Conservation (phyloP, 129 eudicot species). For the Lonicera japonica region DNA sequence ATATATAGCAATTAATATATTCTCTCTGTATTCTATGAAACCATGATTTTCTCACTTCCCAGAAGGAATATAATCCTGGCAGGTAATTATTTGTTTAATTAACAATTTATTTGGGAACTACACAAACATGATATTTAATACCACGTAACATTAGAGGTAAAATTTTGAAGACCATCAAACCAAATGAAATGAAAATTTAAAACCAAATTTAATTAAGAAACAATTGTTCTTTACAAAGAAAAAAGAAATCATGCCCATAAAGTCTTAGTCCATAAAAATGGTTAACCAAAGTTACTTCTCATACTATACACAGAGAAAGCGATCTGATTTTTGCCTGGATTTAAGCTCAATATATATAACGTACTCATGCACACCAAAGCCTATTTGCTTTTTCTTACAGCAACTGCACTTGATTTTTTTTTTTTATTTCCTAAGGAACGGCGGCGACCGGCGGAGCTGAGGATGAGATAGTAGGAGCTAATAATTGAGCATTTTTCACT, state of each 20-base stretch:
- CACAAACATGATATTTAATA: too few relatives aligned
- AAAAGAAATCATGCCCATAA: neutral
- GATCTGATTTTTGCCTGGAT: neutral
- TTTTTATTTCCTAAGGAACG: constrained; percentile 12
- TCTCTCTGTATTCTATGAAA: too few relatives aligned
- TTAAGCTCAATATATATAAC: neutral
- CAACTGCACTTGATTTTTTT: constrained; percentile 28
- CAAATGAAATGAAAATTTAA: too few relatives aligned
- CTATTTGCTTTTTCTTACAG: constrained; percentile 8
- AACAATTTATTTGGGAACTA: too few relatives aligned
- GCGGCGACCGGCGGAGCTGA: constrained; percentile 6
- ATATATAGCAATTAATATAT: too few relatives aligned
- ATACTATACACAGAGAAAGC: neutral
- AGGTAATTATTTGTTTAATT: too few relatives aligned
- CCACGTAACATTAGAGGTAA: too few relatives aligned
- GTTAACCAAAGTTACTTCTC: neutral
- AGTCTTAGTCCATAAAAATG: neutral
- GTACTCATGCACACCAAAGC: neutral
- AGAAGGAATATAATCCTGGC: too few relatives aligned
- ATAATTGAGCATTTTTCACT: constrained; percentile 68
- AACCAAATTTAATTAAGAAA: too few relatives aligned
- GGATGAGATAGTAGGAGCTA: constrained; percentile 45
- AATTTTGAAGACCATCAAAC: too few relatives aligned
- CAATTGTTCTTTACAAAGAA: too few relatives aligned
- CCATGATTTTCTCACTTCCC: too few relatives aligned